Evolutionary conservation across 176 grass and related monocot genomes (phyloP), one percentile per base, ranked within the genome.

Genomic region (Aegilops tauschii): DNA sequence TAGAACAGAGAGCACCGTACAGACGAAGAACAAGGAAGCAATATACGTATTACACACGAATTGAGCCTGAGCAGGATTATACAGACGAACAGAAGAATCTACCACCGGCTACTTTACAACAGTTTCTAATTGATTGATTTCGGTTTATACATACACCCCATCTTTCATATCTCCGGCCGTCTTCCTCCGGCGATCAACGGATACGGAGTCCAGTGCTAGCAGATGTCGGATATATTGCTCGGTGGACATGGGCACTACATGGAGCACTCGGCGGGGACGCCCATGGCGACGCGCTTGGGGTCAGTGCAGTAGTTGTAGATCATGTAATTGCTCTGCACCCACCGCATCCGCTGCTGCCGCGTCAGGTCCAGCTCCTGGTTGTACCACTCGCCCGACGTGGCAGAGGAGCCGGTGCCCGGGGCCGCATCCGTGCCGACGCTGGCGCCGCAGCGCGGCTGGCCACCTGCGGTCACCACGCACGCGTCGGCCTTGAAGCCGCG

Each of bases 401-500:
- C 42, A 3, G 28, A 35, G 6, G 72, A 73, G 9, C 81, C 89
- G 12, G 59, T 1, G 56, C 86, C 86, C 0, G 73, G 42, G 1
- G 73, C 83, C 6, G 1, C 61, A 1, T 82, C 80, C 4, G 86
- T 79, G 11, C 70, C 70, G 52, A 72, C 28, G 70, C 67, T 28
- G 78, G 76, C 71, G 69, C 79, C 86, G 89, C 86, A 83, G 52
- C 86, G 82, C 34, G 87, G 76, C 77, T 34, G 17, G 62, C 79
- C 63, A 62, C 54, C 73, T 10, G 89, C 40, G 47, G 85, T 61
- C 27, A 89, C 84, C 65, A 92, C 89, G 86, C 94, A 96, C 23
- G 94, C 94, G 85, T 96, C 88, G 12, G 92, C 95, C 14, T 28
- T 78, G 92, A 95, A 97, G 17, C 69, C 82, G 3, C 92, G 83